phyloP scores from a whole-genome alignment of 768 basidiomycete species.

The Podaxis mareebaensis region DNA sequence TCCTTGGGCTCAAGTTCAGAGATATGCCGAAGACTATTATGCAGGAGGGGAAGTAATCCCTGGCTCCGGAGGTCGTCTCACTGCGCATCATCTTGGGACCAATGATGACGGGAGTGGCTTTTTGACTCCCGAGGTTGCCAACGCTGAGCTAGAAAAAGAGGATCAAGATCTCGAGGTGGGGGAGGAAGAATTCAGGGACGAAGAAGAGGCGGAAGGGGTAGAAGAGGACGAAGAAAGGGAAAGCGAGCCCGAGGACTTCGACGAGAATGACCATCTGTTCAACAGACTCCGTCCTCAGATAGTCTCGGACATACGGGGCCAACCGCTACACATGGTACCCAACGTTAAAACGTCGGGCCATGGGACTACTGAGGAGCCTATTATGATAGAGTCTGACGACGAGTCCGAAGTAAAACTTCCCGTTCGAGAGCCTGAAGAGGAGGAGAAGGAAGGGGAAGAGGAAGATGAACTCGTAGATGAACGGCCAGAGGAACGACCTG shows the following conservation, averaged over 20 bases:
- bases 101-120: constrained; percentile 13
- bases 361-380: constrained; percentile 7
- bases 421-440: background rate
- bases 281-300: background rate
- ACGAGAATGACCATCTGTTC: constrained; percentile 11
- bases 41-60: constrained; percentile 41
- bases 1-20: constrained; percentile 34
- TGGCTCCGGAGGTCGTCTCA: constrained; percentile 12
- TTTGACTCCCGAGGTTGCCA: constrained; percentile 5
- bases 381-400: constrained; percentile 14
- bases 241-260: background rate
- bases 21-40: constrained; percentile 38
- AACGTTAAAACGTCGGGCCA: background rate
- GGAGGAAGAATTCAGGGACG: background rate
- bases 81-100: constrained; percentile 29
- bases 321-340: background rate
- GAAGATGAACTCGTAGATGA: background rate
- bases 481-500: background rate
- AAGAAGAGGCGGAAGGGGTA: constrained; percentile 15
- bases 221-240: background rate
- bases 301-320: background rate
- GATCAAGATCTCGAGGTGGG: background rate
- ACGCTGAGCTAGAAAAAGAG: constrained; percentile 3
- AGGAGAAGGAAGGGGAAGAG: background rate
- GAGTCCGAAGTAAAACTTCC: constrained; percentile 12